Percentiles rank a stretch among this genome's conserved stretches.
Evolutionary conservation across 2,329 filamentous ascomycete genomes (phyloP).

Genomic region (Phoma sp.): DNA sequence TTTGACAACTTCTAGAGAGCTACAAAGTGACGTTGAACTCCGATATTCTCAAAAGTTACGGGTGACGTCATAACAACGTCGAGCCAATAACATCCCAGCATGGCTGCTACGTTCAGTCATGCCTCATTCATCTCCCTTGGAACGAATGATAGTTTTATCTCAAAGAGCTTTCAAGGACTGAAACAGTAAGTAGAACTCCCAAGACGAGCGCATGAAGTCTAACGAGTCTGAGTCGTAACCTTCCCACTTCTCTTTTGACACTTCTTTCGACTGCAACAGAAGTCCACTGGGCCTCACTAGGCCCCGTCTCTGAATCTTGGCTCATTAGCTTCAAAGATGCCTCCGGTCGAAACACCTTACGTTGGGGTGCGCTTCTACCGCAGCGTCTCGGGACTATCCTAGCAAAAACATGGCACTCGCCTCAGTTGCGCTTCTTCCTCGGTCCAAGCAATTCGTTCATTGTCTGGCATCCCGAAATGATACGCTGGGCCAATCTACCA

Average conservation of each 20-base stretch:
- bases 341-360: slow-evolving; percentile 33
- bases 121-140: slow-evolving; percentile 46
- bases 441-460: slow-evolving; percentile 42
- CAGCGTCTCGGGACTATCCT: slow-evolving; percentile 29
- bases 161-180: slow-evolving; percentile 39
- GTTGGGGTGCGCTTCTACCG: slow-evolving; percentile 37
- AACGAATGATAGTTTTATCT: slow-evolving; percentile 41
- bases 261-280: slow-evolving; percentile 37
- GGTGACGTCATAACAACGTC: slow-evolving; percentile 37
- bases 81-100: slow-evolving; percentile 37
- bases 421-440: slow-evolving; percentile 39
- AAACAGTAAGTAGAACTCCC: slow-evolving; percentile 32
- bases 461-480: slow-evolving; percentile 43
- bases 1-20: not conserved
- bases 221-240: slow-evolving; percentile 32
- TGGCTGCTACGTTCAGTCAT: slow-evolving; percentile 31
- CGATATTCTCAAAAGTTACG: not conserved
- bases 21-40: not conserved
- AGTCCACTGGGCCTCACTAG: slow-evolving; percentile 42
- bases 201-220: not conserved
- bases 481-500: slow-evolving; percentile 42
- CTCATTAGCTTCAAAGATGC: slow-evolving; percentile 41
- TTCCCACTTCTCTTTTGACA: slow-evolving; percentile 35
- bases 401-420: slow-evolving; percentile 35
- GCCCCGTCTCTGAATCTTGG: slow-evolving; percentile 41